phyloP scores from a whole-genome alignment of 2,329 filamentous ascomycete species.

The Alternaria longipes region DNA sequence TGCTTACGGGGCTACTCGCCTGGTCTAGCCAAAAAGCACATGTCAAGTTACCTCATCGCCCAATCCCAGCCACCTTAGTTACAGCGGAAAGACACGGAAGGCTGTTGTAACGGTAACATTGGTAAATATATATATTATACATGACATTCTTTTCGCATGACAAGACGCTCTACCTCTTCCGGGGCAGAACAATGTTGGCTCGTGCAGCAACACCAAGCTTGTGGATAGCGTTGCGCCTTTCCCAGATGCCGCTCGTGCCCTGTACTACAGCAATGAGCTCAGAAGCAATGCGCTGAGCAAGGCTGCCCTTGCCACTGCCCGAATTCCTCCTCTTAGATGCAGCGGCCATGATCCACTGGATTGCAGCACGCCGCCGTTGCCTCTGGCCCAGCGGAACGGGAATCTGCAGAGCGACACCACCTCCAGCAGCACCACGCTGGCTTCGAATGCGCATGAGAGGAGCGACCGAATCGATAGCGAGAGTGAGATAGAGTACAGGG shows the following conservation, averaged over 20 bases:
- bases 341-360: conserved; percentile 89
- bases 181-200: conserved; percentile 68
- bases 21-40: conserved; percentile 4
- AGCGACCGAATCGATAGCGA: conserved; percentile 91
- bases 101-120: background rate
- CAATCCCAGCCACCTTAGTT: background rate
- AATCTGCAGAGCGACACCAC: conserved; percentile 83
- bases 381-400: conserved; percentile 79
- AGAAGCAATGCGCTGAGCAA: conserved; percentile 81
- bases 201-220: conserved; percentile 81
- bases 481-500: conserved; percentile 86
- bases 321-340: conserved; percentile 79
- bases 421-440: conserved; percentile 81
- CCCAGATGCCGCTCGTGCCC: conserved; percentile 85
- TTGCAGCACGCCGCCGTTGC: conserved; percentile 79
- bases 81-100: background rate
- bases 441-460: conserved; percentile 83
- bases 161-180: conserved; percentile 35
- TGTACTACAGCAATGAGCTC: conserved; percentile 90
- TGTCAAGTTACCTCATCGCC: conserved; percentile 8
- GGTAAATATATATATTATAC: conserved; percentile 10
- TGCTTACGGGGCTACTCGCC: conserved; percentile 13
- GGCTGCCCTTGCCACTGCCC: conserved; percentile 75
- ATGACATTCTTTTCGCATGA: background rate
- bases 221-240: conserved; percentile 78